Conservation (phyloP, 768 basidiomycete species). For the Leccinum ochraceum region DNA sequence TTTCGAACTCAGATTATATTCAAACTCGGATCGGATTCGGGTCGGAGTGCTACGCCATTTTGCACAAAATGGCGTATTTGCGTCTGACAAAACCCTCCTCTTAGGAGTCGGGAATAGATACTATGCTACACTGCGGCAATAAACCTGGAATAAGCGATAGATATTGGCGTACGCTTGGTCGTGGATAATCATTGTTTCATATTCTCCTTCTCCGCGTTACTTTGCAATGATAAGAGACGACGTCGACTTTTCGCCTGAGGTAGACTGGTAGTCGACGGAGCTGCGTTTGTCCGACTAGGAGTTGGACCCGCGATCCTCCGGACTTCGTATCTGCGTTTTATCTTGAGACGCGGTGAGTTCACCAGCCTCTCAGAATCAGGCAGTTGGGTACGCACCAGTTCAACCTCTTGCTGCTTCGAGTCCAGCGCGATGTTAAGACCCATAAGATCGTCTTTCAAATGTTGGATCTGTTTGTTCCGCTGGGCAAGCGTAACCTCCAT, state of each 20-base stretch:
- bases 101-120: too few relatives aligned
- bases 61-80: too few relatives aligned
- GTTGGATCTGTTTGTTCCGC: conserved; percentile 61
- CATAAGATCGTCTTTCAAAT: conserved; percentile 74
- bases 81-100: too few relatives aligned
- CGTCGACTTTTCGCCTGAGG: not conserved
- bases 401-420: conserved; percentile 92
- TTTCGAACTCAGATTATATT: too few relatives aligned
- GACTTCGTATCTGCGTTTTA: conserved; percentile 63
- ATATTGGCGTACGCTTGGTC: conserved; percentile 10
- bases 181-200: not conserved
- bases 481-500: conserved; percentile 81
- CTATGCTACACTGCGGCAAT: not conserved
- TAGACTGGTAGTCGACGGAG: conserved; percentile 19
- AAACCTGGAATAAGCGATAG: conserved; percentile 13
- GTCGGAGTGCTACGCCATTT: too few relatives aligned
- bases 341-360: conserved; percentile 35
- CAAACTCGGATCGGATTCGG: too few relatives aligned
- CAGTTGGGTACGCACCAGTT: conserved; percentile 58
- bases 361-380: too few relatives aligned
- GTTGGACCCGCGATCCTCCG: conserved; percentile 58
- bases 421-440: conserved; percentile 92
- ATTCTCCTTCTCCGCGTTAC: not conserved
- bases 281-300: conserved; percentile 51
- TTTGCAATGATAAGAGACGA: not conserved